Evolutionary conservation across 2,329 filamentous ascomycete species (phyloP), one percentile per base, ranked within the genome.

Genomic region (Fusarium verticillioides): DNA sequence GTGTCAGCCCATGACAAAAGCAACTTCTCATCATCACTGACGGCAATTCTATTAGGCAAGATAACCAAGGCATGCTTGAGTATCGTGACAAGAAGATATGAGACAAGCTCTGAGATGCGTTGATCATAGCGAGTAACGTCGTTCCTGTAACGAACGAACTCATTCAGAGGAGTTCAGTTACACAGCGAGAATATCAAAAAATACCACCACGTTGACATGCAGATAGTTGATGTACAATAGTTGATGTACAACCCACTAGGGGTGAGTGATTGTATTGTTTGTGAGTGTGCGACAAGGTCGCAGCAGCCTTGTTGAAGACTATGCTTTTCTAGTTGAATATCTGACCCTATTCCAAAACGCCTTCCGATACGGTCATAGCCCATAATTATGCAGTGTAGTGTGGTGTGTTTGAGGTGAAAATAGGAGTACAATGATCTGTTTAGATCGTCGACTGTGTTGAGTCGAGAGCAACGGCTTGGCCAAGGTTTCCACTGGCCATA

Each of bases 391-490:
- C 68, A 74, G 44, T 74, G 36, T 67, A 60, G 44, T 72, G 28
- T 70, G 49, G 42, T 75, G 39, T 75, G 52, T 52, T 73, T 65
- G 50, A 60, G 36, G 37, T 64, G 32, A 43, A 67, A 59, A 34
- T 52, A 61, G 43, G 52, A 67, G 63, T 60, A 66, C 34, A 53
- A 37, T 37, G 53, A 47, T 47, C 28, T 53, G 26, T 65, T 32
- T 66, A 80, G 50, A 79, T 63, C 34, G 70, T 69, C 32, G 77
- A 75, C 28, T 68, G 70, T 36, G 66, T 70, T 61, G 79, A 80
- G 58, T 83, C 83, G 23, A 84, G 66, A 4, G 82, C 82, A n/a
- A 83, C 81, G 0, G 84, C 79, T 70, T 85, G 79, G n/a, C 79
- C 80, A 5, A 87, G 76, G 36, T 71, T 78, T 44, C 79, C 78